Percentiles rank a stretch among this genome's conserved stretches.
Evolutionary conservation across 1,284 basidiomycete species (phyloP).

Genomic region (Marasmius sp.): DNA sequence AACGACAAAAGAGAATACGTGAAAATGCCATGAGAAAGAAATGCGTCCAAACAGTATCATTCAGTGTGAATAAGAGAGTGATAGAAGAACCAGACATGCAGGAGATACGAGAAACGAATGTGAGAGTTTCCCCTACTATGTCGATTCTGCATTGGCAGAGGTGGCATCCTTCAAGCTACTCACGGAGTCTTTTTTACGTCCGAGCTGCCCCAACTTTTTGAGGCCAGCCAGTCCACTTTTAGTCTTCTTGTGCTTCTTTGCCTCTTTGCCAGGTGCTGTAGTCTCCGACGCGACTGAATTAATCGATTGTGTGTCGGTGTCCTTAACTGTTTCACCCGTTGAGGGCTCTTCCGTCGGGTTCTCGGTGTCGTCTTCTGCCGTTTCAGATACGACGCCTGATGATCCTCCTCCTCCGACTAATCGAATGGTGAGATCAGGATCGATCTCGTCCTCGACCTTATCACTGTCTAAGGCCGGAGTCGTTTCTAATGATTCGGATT

Average conservation of each 20-base stretch:
- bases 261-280: constrained; percentile 15
- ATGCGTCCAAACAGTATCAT: background rate
- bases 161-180: constrained; percentile 37
- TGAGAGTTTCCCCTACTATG: constrained; percentile 1
- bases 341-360: constrained; percentile 9
- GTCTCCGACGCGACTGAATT: constrained; percentile 15
- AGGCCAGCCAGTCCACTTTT: constrained; percentile 54
- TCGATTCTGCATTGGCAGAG: constrained; percentile 5
- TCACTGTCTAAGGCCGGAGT: constrained; percentile 3
- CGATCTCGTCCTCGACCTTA: constrained; percentile 15
- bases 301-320: constrained; percentile 26
- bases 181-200: constrained; percentile 54
- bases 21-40: background rate
- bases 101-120: background rate
- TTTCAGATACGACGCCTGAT: constrained; percentile 35
- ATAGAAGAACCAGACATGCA: background rate
- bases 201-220: constrained; percentile 54
- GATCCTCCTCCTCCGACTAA: constrained; percentile 53
- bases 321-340: constrained; percentile 13
- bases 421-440: constrained; percentile 47
- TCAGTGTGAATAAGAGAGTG: background rate
- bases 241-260: constrained; percentile 49
- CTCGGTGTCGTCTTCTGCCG: constrained; percentile 26
- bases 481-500: constrained; percentile 1
- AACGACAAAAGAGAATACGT: background rate